These are phyloP conservation scores for Clitocybe nebularis DNA, from an alignment of 1,284 basidiomycete species.

Conservation along the genomic window DNA sequence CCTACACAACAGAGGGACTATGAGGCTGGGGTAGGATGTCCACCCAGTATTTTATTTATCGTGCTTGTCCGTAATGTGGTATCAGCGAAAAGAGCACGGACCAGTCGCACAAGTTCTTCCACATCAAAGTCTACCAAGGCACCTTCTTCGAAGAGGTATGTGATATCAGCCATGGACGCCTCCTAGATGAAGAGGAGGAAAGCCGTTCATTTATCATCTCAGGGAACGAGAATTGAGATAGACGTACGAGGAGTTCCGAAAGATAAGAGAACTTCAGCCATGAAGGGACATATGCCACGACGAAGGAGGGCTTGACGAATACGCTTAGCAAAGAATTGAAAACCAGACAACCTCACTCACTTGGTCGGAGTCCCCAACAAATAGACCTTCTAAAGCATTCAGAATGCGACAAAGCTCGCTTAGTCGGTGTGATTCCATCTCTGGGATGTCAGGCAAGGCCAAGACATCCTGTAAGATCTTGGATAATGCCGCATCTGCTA, in stretches of 20 bases:
- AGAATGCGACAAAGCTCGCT: constrained; percentile 81
- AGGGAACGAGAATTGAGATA: neutral
- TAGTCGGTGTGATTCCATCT: constrained; percentile 81
- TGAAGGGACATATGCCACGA: constrained; percentile 76
- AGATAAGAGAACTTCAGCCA: constrained; percentile 96
- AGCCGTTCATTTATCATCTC: constrained; percentile 8
- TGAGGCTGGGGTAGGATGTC: constrained; percentile 40
- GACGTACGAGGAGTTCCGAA: constrained; percentile 78
- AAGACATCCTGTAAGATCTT: constrained; percentile 75
- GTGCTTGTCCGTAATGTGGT: constrained; percentile 77
- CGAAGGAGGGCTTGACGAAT: constrained; percentile 56
- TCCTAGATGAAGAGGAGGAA: constrained; percentile 46
- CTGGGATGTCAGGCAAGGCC: constrained; percentile 85
- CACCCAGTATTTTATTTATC: constrained; percentile 67
- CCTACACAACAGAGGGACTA: constrained; percentile 1
- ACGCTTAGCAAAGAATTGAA: constrained; percentile 1
- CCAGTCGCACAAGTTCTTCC: constrained; percentile 78
- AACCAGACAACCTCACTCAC: constrained; percentile 29
- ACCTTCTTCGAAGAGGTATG: constrained; percentile 89
- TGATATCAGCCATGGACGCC: constrained; percentile 91
- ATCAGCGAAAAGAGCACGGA: constrained; percentile 89
- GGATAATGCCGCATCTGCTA: constrained; percentile 72
- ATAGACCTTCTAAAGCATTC: constrained; percentile 76
- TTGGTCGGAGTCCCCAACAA: constrained; percentile 61
- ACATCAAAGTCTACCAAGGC: constrained; percentile 88